Evolutionary conservation across 192 early-diverging fungal genomes (phyloP).

Genomic region (Umbelopsis vinacea): DNA sequence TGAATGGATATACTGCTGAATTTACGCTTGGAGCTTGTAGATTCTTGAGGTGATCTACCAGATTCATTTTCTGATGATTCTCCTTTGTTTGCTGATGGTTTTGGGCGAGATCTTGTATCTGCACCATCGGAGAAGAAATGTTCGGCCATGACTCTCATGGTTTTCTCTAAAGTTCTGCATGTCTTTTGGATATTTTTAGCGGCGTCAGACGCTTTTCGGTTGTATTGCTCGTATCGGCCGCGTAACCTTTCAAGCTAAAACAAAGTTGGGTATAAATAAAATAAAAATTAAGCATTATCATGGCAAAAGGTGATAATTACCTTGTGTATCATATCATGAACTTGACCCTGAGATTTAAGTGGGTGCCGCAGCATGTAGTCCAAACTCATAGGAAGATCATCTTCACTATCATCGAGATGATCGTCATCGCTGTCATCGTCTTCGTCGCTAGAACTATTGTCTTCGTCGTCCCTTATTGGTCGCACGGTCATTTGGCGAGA

Average conservation of each 20-base stretch:
- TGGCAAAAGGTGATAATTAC: not conserved
- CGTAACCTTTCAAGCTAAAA: slow-evolving; percentile 7
- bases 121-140: not conserved
- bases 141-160: slow-evolving; percentile 4
- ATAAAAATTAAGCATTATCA: not conserved
- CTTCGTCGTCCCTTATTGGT: no score
- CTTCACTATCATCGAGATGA: not conserved
- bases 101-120: not conserved
- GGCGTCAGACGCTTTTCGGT: not conserved
- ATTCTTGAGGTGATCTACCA: no score
- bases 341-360: not conserved
- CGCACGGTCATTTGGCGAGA: no score
- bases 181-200: not conserved
- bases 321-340: slow-evolving; percentile 14
- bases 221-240: not conserved
- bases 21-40: no score
- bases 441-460: no score
- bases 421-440: not conserved
- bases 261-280: not conserved
- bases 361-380: not conserved
- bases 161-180: not conserved
- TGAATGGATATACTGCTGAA: no score
- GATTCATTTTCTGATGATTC: no score
- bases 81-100: no score
- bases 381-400: not conserved